Conservation (phyloP, 352 stramenopile species). For the Pythium grandisporangium region DNA sequence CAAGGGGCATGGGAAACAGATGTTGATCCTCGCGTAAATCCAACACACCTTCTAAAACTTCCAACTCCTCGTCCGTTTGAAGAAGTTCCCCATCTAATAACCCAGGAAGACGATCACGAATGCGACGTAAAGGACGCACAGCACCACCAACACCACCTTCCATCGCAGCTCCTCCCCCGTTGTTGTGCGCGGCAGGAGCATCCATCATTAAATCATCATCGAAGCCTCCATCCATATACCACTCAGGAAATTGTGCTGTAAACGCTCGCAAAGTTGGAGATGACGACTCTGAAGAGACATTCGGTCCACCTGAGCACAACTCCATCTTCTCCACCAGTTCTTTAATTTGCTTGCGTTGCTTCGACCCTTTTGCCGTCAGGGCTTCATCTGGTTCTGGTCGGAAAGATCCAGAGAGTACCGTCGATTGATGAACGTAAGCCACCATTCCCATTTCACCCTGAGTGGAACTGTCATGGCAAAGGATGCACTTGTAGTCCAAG, state of each 20-base stretch:
- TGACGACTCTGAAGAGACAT: constrained; percentile 21
- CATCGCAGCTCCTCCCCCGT: constrained; percentile 17
- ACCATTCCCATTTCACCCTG: constrained; percentile 81
- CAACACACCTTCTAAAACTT: constrained; percentile 57
- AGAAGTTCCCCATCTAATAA: constrained; percentile 52
- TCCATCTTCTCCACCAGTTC: constrained; percentile 82
- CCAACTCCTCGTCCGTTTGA: constrained; percentile 56
- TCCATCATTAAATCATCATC: constrained; percentile 43
- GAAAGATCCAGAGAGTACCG: constrained; percentile 68
- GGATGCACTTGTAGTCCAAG: constrained; percentile 58
- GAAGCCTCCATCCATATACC: constrained; percentile 44
- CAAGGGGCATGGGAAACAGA: constrained; percentile 10
- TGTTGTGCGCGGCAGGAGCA: constrained; percentile 14
- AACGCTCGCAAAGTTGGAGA: constrained; percentile 57
- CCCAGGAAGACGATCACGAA: constrained; percentile 28
- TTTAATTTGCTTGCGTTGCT: constrained; percentile 50
- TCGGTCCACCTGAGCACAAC: constrained; percentile 53
- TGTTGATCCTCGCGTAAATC: constrained; percentile 40
- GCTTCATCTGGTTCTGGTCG: constrained; percentile 62
- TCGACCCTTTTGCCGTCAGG: constrained; percentile 33
- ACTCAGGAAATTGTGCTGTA: constrained; percentile 52
- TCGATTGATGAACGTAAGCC: constrained; percentile 83
- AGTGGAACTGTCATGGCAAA: constrained; percentile 75
- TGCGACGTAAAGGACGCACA: constrained; percentile 31
- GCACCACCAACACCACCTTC: too few species aligned